phyloP scores from a whole-genome alignment of 2,329 filamentous ascomycete genomes.

The Curvularia lunata region DNA sequence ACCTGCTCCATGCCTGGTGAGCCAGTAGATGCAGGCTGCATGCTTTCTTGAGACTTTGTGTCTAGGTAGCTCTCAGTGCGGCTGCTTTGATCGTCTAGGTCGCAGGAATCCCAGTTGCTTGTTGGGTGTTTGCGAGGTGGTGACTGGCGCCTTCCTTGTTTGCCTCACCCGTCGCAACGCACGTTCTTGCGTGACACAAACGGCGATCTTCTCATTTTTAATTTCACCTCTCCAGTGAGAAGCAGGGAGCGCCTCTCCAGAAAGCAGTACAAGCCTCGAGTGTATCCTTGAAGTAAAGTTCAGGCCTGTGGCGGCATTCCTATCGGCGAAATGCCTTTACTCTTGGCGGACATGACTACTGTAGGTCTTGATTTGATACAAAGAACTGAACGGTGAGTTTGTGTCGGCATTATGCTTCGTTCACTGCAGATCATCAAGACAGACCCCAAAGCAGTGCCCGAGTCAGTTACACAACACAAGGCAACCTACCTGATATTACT shows the following conservation, averaged over 20 bases:
- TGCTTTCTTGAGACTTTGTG: not conserved
- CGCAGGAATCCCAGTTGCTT: conserved; percentile 28
- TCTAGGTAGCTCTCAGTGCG: conserved; percentile 24
- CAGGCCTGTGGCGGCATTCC: not conserved
- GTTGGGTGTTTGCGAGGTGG: conserved; percentile 4
- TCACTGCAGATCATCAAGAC: not conserved
- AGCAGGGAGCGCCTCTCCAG: not conserved
- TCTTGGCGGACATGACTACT: not conserved
- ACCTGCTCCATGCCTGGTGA: conserved; percentile 9
- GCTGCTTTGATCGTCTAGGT: conserved; percentile 25
- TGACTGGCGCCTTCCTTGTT: not conserved
- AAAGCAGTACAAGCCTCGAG: not conserved
- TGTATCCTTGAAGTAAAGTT: not conserved
- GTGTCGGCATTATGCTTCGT: not conserved
- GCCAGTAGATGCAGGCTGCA: not conserved
- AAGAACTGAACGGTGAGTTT: not conserved
- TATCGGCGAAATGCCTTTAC: not conserved
- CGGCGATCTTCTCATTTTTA: conserved; percentile 13
- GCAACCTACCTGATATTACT: not conserved
- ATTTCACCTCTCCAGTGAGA: not conserved
- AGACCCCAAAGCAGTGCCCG: not conserved
- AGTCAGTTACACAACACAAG: not conserved
- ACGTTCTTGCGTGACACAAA: conserved; percentile 1
- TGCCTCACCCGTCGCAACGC: not conserved
- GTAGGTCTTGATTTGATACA: not conserved